Conservation (phyloP, 2,329 filamentous ascomycete genomes). For the Alternaria solani region DNA sequence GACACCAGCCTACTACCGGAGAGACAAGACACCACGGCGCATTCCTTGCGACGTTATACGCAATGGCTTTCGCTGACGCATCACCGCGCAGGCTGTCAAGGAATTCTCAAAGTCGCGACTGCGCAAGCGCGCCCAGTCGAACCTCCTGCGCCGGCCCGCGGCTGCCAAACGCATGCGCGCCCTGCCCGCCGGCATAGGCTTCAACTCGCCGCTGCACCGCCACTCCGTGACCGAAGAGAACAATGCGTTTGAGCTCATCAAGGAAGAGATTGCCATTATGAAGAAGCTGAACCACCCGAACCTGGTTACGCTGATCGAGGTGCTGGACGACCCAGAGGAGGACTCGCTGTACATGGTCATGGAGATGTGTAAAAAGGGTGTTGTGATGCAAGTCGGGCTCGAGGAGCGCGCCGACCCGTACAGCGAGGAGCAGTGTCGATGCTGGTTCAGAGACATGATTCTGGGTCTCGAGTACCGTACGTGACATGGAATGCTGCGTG, state of each 20-base stretch:
- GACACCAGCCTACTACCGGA: conserved; percentile 31
- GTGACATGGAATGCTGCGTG: conserved; percentile 46
- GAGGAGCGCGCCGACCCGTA: conserved; percentile 84
- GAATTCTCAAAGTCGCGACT: conserved; percentile 95
- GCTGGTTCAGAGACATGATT: conserved; percentile 94
- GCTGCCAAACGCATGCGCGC: conserved; percentile 62
- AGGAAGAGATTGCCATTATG: conserved; percentile 98
- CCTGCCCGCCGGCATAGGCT: conserved; percentile 61
- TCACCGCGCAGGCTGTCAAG: conserved; percentile 78
- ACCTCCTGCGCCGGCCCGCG: conserved; percentile 75
- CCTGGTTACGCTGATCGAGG: conserved; percentile 90
- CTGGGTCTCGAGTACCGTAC: conserved; percentile 90
- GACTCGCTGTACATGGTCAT: conserved; percentile 98
- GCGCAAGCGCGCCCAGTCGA: conserved; percentile 87
- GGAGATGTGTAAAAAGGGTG: conserved; percentile 98
- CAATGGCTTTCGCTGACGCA: conserved; percentile 41
- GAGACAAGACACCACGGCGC: conserved; percentile 15
- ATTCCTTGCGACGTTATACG: conserved; percentile 27
- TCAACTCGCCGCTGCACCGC: conserved; percentile 70
- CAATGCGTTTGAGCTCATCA: conserved; percentile 84
- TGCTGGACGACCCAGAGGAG: conserved; percentile 92
- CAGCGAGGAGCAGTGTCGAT: conserved; percentile 79
- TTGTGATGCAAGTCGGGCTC: conserved; percentile 95
- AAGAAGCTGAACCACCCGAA: conserved; percentile 97
- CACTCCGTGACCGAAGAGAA: conserved; percentile 67